Evolutionary conservation across 306 rosid genomes (phyloP), one percentile per base, ranked within the genome.

Genomic region (Astragalus glycyphyllos): DNA sequence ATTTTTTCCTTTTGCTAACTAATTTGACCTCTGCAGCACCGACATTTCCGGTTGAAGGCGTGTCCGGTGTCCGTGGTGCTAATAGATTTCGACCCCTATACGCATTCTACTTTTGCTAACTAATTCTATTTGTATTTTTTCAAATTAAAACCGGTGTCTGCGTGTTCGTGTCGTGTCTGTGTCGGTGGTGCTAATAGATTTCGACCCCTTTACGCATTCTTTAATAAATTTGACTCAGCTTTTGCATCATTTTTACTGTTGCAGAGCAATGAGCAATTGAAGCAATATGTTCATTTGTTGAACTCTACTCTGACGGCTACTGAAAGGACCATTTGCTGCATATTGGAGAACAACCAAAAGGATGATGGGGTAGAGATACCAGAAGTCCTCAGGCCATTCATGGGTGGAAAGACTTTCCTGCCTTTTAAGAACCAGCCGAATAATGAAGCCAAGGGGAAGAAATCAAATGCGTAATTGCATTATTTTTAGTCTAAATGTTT

Each of bases 281-380:
- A 94, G 90, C 90, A 89, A 71, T 90, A 90, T 14, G 88, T 77
- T 54, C 98, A 94, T 77, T 71, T 94, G 80, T 78, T 94, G 83
- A 94, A 94, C 86, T 90, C 96, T 32, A 94, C 98, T 15, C 97
- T 94, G 71, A 90, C 98, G 2, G 98, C 98, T 13, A 94, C 98
- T 1, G 97, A 90, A 90, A 87, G 98, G 85, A 94, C 95, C 73
- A 47, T 94, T 20, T 94, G 97, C 82, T 87, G 95, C 90, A 90
- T 94, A 78, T 96, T 94, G 4, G 98, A 94, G 84, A 94, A 90
- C 82, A 48, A 90, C 81, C 98, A 94, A 81, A 90, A 74, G 77
- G 98, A 90, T 66, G 91, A 87, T 55, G 97, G 98, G 41, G 96
- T 94, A 5, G 90, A 87, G 74, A 74, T 94, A 57, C 98, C 98